Conservation (phyloP, 1,284 basidiomycete genomes). For the Takashimella koratensis region DNA sequence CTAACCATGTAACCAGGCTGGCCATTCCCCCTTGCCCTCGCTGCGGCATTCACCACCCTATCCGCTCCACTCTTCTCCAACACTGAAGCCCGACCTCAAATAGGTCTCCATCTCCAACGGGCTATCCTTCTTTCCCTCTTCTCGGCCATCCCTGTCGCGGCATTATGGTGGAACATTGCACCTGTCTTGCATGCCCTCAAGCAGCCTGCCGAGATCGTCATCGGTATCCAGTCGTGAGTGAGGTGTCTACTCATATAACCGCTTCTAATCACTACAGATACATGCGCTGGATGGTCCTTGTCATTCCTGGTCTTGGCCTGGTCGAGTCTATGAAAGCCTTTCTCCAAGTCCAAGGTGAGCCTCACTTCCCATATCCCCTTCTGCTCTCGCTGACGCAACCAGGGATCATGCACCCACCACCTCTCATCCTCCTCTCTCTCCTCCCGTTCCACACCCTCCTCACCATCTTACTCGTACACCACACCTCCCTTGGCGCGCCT, state of each 20-base stretch:
- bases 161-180: slow-evolving; percentile 33
- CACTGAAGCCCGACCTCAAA: slow-evolving; percentile 19
- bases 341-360: slow-evolving; percentile 28
- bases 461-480: slow-evolving; percentile 22
- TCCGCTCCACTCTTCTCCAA: slow-evolving; percentile 33
- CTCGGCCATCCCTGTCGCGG: slow-evolving; percentile 17
- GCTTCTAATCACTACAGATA: slow-evolving; percentile 7
- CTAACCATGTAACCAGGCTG: too few species aligned
- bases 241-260: neutral
- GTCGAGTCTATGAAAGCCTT: slow-evolving; percentile 30
- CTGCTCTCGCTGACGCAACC: neutral
- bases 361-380: neutral
- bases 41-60: slow-evolving; percentile 38
- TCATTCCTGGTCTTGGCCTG: slow-evolving; percentile 19
- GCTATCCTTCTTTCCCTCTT: slow-evolving; percentile 26
- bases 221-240: slow-evolving; percentile 20
- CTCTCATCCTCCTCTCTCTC: slow-evolving; percentile 22
- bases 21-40: slow-evolving; percentile 29
- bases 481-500: slow-evolving; percentile 19
- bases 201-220: slow-evolving; percentile 22
- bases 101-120: slow-evolving; percentile 40
- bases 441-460: slow-evolving; percentile 25
- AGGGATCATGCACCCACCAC: slow-evolving; percentile 24
- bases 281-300: slow-evolving; percentile 10
- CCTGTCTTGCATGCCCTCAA: slow-evolving; percentile 22